These are phyloP conservation scores for Ceratocystis variospora DNA, from an alignment of 2,329 filamentous ascomycete genomes.

Conservation along the genomic window DNA sequence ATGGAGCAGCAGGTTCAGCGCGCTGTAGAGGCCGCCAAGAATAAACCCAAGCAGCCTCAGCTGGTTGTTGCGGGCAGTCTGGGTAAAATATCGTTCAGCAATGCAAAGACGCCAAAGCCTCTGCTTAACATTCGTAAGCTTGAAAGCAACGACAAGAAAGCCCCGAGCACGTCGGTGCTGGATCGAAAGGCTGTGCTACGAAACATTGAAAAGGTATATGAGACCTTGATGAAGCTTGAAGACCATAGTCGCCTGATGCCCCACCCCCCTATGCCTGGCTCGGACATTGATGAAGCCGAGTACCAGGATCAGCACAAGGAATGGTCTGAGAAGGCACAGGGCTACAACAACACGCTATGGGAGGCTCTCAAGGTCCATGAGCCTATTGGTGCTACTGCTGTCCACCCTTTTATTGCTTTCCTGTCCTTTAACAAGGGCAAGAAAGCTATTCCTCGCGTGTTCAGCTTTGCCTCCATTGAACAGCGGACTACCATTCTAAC, in stretches of 20 bases:
- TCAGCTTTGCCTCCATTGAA: slow-evolving; percentile 81
- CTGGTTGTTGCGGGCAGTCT: slow-evolving; percentile 90
- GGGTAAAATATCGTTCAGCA: slow-evolving; percentile 97
- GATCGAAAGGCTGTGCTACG: slow-evolving; percentile 72
- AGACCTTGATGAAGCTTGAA: slow-evolving; percentile 81
- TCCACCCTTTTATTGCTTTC: slow-evolving; percentile 92
- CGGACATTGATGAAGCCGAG: slow-evolving; percentile 46
- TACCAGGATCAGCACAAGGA: slow-evolving; percentile 61
- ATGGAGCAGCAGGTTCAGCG: slow-evolving; percentile 99
- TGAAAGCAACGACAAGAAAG: slow-evolving; percentile 40
- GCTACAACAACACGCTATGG: slow-evolving; percentile 75
- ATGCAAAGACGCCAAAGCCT: slow-evolving; percentile 91
- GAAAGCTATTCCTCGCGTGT: slow-evolving; percentile 86
- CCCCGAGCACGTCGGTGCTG: slow-evolving; percentile 27
- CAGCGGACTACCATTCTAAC: slow-evolving; percentile 91
- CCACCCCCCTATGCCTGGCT: slow-evolving; percentile 30
- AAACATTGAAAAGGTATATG: slow-evolving; percentile 81
- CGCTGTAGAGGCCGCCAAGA: slow-evolving; percentile 92
- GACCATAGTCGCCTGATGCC: slow-evolving; percentile 78
- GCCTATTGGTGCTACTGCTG: slow-evolving; percentile 61
- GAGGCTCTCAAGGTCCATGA: slow-evolving; percentile 80
- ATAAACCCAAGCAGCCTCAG: slow-evolving; percentile 94
- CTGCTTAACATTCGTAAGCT: slow-evolving; percentile 84
- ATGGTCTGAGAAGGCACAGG: slow-evolving; percentile 58
- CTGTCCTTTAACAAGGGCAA: slow-evolving; percentile 92